Percentiles rank a stretch among this genome's conserved stretches.
phyloP scores from a whole-genome alignment of 2,329 filamentous ascomycete species.

The Ceratocystis cacaofunesta region DNA sequence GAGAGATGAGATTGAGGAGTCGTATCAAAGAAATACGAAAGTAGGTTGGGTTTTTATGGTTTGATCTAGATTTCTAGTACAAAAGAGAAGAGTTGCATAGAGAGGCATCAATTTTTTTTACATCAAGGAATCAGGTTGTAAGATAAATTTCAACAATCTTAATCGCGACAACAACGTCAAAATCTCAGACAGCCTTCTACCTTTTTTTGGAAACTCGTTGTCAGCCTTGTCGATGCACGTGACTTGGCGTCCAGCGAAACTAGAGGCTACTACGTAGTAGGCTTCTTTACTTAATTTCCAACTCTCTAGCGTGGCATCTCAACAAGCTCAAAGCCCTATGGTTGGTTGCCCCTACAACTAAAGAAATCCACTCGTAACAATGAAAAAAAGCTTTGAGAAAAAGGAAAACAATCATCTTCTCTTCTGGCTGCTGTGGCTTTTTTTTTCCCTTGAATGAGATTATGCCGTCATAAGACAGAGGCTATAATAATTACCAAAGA shows the following conservation, averaged over 20 bases:
- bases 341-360: constrained; percentile 12
- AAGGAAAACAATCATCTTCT: not conserved
- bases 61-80: too few relatives aligned
- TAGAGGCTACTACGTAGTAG: not conserved
- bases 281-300: not conserved
- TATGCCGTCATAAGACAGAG: not conserved
- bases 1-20: too few relatives aligned
- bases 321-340: not conserved
- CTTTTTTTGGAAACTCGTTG: not conserved
- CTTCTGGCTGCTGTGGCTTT: too few relatives aligned
- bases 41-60: too few relatives aligned
- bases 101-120: too few relatives aligned
- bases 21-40: too few relatives aligned
- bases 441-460: not conserved
- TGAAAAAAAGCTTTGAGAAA: not conserved
- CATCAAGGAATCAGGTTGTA: too few relatives aligned
- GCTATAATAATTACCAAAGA: too few relatives aligned
- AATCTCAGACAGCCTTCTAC: not conserved
- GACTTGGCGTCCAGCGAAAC: constrained; percentile 8
- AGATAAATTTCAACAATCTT: not conserved
- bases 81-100: too few relatives aligned
- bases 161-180: not conserved
- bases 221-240: constrained; percentile 11
- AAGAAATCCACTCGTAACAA: not conserved
- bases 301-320: not conserved